phyloP scores from a whole-genome alignment of 1,284 basidiomycete genomes.

The Fomitiporia mediterranea region DNA sequence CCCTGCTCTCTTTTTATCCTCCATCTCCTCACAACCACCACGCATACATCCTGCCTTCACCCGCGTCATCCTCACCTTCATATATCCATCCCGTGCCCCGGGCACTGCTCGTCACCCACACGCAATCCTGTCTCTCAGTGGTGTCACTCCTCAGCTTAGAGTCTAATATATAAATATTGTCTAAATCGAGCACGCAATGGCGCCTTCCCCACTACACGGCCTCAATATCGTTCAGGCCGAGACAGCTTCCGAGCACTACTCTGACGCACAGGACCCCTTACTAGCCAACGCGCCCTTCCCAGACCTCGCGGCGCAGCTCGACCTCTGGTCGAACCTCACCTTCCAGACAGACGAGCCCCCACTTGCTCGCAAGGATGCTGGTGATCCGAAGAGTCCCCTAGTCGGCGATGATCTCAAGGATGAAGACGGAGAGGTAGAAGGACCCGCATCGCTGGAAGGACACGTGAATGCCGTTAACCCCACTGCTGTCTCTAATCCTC shows the following conservation, averaged over 20 bases:
- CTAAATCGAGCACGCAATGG: conserved; percentile 32
- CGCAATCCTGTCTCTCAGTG: not conserved
- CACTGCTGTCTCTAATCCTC: conserved; percentile 31
- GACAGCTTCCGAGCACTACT: conserved; percentile 35
- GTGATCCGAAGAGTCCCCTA: conserved; percentile 22
- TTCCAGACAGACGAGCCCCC: conserved; percentile 73
- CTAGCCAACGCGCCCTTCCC: conserved; percentile 60
- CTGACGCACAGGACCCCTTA: conserved; percentile 43
- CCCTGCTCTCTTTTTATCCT: no score
- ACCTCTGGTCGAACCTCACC: conserved; percentile 77
- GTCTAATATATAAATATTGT: not conserved
- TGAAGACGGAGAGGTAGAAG: conserved; percentile 37
- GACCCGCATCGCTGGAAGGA: conserved; percentile 46
- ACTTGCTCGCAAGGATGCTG: conserved; percentile 27
- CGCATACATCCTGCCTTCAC: no score
- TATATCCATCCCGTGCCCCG: not conserved
- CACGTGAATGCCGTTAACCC: conserved; percentile 57
- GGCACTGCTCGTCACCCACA: not conserved
- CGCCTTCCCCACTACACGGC: conserved; percentile 63
- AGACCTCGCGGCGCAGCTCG: conserved; percentile 70
- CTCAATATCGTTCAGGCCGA: conserved; percentile 68
- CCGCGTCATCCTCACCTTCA: not conserved
- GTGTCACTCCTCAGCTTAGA: not conserved
- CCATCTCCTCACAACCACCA: no score
- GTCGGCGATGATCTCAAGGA: conserved; percentile 41